Evolutionary conservation across 2,329 filamentous ascomycete species (phyloP).

Genomic region (Diaporthe vaccinii): DNA sequence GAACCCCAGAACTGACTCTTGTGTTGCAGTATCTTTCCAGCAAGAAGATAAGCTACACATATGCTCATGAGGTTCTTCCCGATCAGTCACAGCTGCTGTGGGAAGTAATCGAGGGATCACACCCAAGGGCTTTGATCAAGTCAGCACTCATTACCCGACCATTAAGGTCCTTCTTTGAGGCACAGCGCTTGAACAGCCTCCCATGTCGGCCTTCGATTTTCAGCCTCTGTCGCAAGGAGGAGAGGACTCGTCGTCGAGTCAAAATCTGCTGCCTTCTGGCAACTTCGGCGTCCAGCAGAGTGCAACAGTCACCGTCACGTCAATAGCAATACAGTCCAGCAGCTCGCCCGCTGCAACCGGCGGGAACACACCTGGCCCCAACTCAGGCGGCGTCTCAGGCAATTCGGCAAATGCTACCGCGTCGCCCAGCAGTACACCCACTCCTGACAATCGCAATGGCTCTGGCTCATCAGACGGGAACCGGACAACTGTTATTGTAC

Average conservation of each 20-base stretch:
- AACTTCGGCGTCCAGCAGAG: conserved; percentile 8
- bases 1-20: background rate
- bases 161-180: background rate
- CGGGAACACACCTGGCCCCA: conserved; percentile 5
- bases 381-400: background rate
- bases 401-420: conserved; percentile 10
- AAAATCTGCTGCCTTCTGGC: conserved; percentile 5
- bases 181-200: conserved; percentile 2
- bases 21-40: background rate
- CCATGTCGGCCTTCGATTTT: conserved; percentile 18
- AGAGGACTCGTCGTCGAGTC: background rate
- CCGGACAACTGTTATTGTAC: conserved; percentile 62
- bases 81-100: background rate
- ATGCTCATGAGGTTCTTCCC: background rate
- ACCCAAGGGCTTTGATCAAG: background rate
- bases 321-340: conserved; percentile 1
- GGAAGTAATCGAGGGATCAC: background rate
- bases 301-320: conserved; percentile 6
- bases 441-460: background rate
- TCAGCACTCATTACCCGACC: background rate
- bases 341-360: background rate
- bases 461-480: conserved; percentile 41
- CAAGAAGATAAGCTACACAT: background rate
- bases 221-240: conserved; percentile 2
- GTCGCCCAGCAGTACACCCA: conserved; percentile 8